Base-by-base conservation (phyloP, 257 asterid species). In the Przewalskia tangutica region DNA sequence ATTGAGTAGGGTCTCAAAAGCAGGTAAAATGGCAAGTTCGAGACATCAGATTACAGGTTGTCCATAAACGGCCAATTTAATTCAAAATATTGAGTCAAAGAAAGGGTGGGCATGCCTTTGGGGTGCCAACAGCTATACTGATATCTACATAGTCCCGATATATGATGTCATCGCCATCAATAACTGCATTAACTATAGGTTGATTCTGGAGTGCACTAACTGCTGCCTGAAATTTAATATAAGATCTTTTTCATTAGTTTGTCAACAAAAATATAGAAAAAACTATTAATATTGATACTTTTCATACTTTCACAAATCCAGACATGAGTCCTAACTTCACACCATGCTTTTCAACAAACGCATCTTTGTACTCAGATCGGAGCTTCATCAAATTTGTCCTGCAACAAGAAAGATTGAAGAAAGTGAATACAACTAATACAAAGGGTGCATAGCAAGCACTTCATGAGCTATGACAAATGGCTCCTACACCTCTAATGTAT, bases 331-430 rank as follows among this genome's bases (percentile, higher is more conserved):
- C 99, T 81, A 96, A 90, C 87, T 96, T 96, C 89, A 93, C 99
- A 13, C 99, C 99, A 79, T 96, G 99, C 86, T 96, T 96, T 88
- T 94, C 99, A 85, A 85, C 87, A 89, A 96, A 96, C 27, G 97
- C 84, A 81, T 96, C 98, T 88, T 96, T 96, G 93, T 94, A 96
- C 78, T 96, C 98, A 46, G 98, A 94, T 77, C 98, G 95, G 71
- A 96, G 97, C 86, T 96, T 93, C 99, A 96, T 96, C 90, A 96
- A 89, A 86, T 96, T 96, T 16, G 98, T 96, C 99, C 99, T 96
- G 94, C 82, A 82, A 70, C 42, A 55, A 77, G 66, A 66, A 80
- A 70, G 80, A 63, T 13, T 18, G 4, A 63, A 59, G 34, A 53
- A 6, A 73, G 38, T 75, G 62, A 75, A 82, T 1, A 44, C 40